Percentiles rank a stretch among this genome's conserved stretches.
Conservation (phyloP, 208 protist species). For the Kentomonas sorsogonicus region DNA sequence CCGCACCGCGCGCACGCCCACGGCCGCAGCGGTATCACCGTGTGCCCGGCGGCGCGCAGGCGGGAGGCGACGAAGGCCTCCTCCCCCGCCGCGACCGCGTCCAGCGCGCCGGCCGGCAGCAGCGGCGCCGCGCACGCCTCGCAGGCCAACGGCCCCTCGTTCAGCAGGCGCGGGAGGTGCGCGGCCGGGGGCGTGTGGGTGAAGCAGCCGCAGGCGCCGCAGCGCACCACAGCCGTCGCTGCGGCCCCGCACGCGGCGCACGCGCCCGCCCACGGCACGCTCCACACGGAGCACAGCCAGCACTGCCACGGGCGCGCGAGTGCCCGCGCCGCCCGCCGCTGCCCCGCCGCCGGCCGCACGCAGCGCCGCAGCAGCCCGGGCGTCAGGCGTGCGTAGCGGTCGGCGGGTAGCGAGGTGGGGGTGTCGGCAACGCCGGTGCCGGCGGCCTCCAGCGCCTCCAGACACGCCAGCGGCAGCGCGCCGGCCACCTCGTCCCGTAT, state of each 20-base stretch:
- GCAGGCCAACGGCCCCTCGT: not conserved
- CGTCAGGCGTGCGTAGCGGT: too few relatives aligned
- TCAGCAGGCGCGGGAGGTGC: conserved; percentile 7
- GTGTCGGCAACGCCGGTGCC: too few relatives aligned
- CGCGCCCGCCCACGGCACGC: conserved; percentile 23
- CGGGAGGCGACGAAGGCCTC: not conserved
- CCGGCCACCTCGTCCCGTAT: too few relatives aligned
- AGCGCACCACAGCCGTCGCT: conserved; percentile 45
- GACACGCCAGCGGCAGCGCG: too few relatives aligned
- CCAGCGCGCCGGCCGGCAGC: not conserved
- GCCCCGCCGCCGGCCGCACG: not conserved
- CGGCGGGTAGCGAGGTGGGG: too few relatives aligned
- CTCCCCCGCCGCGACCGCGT: not conserved
- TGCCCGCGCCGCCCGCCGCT: conserved; percentile 14
- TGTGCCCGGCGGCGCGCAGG: conserved; percentile 7
- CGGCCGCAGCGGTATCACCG: conserved; percentile 38
- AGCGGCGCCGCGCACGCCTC: conserved; percentile 19
- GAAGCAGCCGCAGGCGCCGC: conserved; percentile 41
- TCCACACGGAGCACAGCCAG: conserved; percentile 51
- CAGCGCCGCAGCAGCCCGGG: conserved; percentile 3
- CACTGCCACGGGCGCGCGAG: conserved; percentile 59
- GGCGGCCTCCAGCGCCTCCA: too few relatives aligned
- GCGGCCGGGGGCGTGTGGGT: conserved; percentile 18
- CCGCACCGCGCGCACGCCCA: conserved; percentile 66
- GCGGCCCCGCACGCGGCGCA: conserved; percentile 47